Conservation (phyloP, 129 eudicot species). For the Solidago caesia region DNA sequence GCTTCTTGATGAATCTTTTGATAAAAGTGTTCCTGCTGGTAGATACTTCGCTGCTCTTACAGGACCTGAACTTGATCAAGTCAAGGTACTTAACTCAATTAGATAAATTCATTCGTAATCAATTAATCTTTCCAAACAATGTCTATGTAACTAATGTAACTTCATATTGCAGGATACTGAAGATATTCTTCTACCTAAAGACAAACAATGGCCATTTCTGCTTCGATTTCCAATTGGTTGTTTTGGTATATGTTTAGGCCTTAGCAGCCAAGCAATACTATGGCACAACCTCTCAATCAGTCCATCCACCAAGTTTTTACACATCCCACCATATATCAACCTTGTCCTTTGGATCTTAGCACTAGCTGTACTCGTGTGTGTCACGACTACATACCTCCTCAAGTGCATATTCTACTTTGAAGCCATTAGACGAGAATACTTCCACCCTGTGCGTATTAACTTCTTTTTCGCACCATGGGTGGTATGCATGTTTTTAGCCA, state of each 20-base stretch:
- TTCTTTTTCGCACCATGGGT: constrained; percentile 98
- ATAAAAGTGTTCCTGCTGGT: constrained; percentile 93
- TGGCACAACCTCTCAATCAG: constrained; percentile 63
- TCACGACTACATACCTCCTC: constrained; percentile 58
- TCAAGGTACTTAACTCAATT: constrained; percentile 53
- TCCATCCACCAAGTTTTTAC: constrained; percentile 78
- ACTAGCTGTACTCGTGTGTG: constrained; percentile 49
- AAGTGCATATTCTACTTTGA: constrained; percentile 82
- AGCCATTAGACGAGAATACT: constrained; percentile 82
- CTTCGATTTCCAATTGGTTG: constrained; percentile 89
- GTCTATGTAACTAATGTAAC: too few relatives aligned
- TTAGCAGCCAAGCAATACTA: constrained; percentile 93
- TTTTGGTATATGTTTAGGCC: constrained; percentile 89
- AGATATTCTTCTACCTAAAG: constrained; percentile 90
- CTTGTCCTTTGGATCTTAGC: constrained; percentile 80
- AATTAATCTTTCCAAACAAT: too few relatives aligned
- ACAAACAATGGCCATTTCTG: constrained; percentile 85
- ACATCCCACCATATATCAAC: constrained; percentile 62
- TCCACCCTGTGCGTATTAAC: constrained; percentile 88
- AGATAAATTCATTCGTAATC: too few relatives aligned
- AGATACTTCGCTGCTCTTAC: constrained; percentile 95
- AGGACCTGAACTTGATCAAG: constrained; percentile 96
- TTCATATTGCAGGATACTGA: constrained; percentile 59
- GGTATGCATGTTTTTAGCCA: constrained; percentile 82
- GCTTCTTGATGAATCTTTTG: constrained; percentile 49